phyloP scores from a whole-genome alignment of 306 rosid genomes.

The Neltuma alba region DNA sequence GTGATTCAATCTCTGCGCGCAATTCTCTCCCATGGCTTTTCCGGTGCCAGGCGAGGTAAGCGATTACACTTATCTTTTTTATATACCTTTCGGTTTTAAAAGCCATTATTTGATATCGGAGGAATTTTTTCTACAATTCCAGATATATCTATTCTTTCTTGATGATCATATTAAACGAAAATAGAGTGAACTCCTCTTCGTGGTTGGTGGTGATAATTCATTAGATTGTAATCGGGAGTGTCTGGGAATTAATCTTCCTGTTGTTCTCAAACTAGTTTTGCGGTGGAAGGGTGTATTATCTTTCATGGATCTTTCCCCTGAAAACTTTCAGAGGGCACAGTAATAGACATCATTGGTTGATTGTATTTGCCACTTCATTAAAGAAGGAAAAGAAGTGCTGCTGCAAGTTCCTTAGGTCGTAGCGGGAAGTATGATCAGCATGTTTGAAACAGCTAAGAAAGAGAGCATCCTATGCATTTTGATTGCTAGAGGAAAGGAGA shows the following conservation, averaged over 20 bases:
- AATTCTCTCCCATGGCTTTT: background rate
- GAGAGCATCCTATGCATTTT: background rate
- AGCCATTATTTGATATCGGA: background rate
- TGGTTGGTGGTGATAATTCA: background rate
- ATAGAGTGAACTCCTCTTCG: background rate
- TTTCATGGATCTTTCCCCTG: background rate
- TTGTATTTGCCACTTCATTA: background rate
- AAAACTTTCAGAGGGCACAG: background rate
- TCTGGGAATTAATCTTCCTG: background rate
- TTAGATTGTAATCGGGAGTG: background rate
- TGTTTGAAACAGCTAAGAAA: background rate
- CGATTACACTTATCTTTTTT: background rate
- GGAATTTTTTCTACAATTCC: background rate
- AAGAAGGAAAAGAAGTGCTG: background rate
- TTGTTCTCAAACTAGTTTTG: background rate
- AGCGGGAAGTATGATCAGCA: background rate
- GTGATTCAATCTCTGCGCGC: background rate
- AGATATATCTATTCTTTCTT: background rate
- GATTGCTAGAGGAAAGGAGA: background rate
- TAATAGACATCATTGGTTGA: background rate
- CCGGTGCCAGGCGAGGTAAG: slow-evolving; percentile 31
- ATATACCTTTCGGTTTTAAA: background rate
- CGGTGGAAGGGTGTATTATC: background rate
- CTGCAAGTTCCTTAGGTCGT: background rate
- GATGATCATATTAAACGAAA: background rate